phyloP scores from a whole-genome alignment of 2,329 filamentous ascomycete genomes.

The Pseudofabraea citricarpa region DNA sequence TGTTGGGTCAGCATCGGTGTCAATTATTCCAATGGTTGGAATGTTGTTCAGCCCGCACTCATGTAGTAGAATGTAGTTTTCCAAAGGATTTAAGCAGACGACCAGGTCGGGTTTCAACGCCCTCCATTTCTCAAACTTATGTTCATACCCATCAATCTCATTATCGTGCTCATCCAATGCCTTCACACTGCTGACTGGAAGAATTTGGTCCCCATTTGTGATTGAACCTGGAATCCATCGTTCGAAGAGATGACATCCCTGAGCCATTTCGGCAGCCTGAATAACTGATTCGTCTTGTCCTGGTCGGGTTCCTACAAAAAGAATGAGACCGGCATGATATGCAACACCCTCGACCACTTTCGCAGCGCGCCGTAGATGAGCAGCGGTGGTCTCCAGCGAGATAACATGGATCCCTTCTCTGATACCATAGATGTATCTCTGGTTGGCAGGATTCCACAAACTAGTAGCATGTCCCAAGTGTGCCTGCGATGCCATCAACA shows the following conservation, averaged over 20 bases:
- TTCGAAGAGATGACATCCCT: constrained; percentile 83
- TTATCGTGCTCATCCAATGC: constrained; percentile 75
- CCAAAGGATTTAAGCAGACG: constrained; percentile 84
- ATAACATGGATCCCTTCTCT: constrained; percentile 90
- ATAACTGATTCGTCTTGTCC: constrained; percentile 81
- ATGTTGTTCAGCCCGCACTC: constrained; percentile 87
- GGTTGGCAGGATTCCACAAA: constrained; percentile 91
- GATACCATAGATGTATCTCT: constrained; percentile 89
- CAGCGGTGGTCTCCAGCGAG: constrained; percentile 80
- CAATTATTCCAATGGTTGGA: constrained; percentile 90
- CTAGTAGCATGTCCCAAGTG: constrained; percentile 89
- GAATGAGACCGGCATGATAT: constrained; percentile 74
- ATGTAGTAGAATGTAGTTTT: constrained; percentile 86
- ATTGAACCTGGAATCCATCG: constrained; percentile 90
- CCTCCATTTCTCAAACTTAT: constrained; percentile 56
- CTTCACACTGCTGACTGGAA: constrained; percentile 64
- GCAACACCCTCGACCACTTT: constrained; percentile 86
- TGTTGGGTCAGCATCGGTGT: constrained; percentile 87
- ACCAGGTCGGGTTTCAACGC: constrained; percentile 84
- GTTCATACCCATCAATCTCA: constrained; percentile 55
- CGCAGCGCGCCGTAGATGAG: constrained; percentile 87
- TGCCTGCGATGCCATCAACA: constrained; percentile 80
- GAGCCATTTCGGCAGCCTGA: constrained; percentile 70
- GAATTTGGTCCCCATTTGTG: constrained; percentile 87
- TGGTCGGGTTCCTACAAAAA: constrained; percentile 84